Evolutionary conservation across 192 early-diverging fungal species (phyloP).

Genomic region (Coemansia furcata): DNA sequence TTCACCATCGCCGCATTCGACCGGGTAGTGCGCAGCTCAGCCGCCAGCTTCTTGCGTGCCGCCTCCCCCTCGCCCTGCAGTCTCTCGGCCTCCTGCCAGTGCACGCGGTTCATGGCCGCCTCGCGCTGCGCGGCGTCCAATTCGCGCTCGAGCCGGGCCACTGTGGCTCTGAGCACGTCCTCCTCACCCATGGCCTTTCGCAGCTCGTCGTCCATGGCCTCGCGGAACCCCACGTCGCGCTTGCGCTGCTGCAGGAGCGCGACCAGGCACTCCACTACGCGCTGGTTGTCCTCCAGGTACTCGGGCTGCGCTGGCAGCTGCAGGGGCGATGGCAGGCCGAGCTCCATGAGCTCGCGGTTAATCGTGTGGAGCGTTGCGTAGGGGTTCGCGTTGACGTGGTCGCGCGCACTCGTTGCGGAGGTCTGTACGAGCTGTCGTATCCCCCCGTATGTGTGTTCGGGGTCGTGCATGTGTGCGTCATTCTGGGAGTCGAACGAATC

Average conservation of each 20-base stretch:
- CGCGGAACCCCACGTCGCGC: slow-evolving; percentile 39
- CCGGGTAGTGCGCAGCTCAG: slow-evolving; percentile 30
- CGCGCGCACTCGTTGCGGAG: slow-evolving; percentile 29
- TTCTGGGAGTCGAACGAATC: slow-evolving; percentile 36
- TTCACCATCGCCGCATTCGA: slow-evolving; percentile 29
- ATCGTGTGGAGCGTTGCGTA: slow-evolving; percentile 41
- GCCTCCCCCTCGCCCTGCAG: slow-evolving; percentile 11
- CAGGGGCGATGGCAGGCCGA: slow-evolving; percentile 46
- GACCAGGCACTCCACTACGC: slow-evolving; percentile 40
- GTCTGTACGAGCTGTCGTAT: slow-evolving; percentile 50
- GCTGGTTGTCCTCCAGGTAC: slow-evolving; percentile 45
- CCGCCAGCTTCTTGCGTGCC: slow-evolving; percentile 22
- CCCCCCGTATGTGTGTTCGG: slow-evolving; percentile 37
- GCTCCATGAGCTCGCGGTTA: slow-evolving; percentile 51
- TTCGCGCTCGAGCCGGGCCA: slow-evolving; percentile 39
- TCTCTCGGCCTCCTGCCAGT: slow-evolving; percentile 33
- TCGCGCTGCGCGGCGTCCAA: slow-evolving; percentile 39
- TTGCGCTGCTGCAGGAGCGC: slow-evolving; percentile 30
- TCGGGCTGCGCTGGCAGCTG: slow-evolving; percentile 40
- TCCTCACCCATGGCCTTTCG: slow-evolving; percentile 50
- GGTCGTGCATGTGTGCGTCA: background rate
- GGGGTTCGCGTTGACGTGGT: slow-evolving; percentile 22
- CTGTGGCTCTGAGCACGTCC: slow-evolving; percentile 24
- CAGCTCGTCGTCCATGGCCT: slow-evolving; percentile 42
- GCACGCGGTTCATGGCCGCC: slow-evolving; percentile 25